Percentiles rank a stretch among this genome's conserved stretches.
phyloP scores from a whole-genome alignment of 2,329 filamentous ascomycete species.

The Curvularia eragrostidis region DNA sequence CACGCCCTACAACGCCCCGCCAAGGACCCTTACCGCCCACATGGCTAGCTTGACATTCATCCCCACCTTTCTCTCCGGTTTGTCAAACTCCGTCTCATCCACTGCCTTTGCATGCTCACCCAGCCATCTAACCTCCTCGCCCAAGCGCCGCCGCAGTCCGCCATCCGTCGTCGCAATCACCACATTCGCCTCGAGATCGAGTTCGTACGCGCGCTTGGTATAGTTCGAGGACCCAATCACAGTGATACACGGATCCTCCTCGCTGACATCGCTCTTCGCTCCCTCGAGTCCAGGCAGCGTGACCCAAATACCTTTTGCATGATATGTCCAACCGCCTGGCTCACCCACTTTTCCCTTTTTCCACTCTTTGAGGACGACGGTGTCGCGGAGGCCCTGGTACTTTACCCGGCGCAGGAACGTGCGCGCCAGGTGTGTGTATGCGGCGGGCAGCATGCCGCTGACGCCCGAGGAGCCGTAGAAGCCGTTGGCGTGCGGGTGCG shows the following conservation, averaged over 20 bases:
- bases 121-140: constrained; percentile 80
- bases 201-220: constrained; percentile 88
- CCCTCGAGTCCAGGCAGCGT: neutral
- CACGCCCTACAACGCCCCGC: constrained; percentile 75
- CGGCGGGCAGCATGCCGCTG: constrained; percentile 86
- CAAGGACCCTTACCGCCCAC: constrained; percentile 88
- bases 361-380: constrained; percentile 86
- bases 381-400: constrained; percentile 59
- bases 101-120: constrained; percentile 74
- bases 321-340: constrained; percentile 92
- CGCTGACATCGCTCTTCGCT: neutral
- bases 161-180: constrained; percentile 82
- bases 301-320: constrained; percentile 95
- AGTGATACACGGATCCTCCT: constrained; percentile 72
- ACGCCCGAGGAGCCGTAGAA: constrained; percentile 90
- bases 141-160: constrained; percentile 73
- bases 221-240: constrained; percentile 94
- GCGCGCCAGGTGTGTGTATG: constrained; percentile 87
- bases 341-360: constrained; percentile 79
- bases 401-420: constrained; percentile 74
- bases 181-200: constrained; percentile 90
- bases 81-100: constrained; percentile 79
- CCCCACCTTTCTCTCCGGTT: constrained; percentile 81
- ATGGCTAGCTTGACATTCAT: constrained; percentile 86
- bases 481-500: constrained; percentile 91